phyloP scores from a whole-genome alignment of 2,329 filamentous ascomycete genomes.

The Aspergillus viridinutans region DNA sequence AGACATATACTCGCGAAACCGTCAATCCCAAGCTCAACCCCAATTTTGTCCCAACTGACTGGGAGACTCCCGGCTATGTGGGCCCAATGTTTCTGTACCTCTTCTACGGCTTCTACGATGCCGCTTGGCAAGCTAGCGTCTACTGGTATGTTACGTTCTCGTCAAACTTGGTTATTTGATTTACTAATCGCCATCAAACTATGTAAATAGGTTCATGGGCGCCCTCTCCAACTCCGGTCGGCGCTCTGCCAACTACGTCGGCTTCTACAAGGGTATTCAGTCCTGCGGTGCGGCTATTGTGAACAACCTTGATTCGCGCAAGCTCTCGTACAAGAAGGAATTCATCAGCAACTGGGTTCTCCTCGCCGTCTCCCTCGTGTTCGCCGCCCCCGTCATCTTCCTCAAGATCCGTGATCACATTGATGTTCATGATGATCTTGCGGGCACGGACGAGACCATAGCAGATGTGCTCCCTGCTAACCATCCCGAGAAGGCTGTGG shows the following conservation, averaged over 20 bases:
- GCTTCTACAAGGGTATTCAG: slow-evolving; percentile 84
- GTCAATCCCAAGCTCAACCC: slow-evolving; percentile 7
- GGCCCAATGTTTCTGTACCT: slow-evolving; percentile 84
- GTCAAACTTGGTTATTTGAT: not conserved
- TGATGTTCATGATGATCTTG: slow-evolving; percentile 70
- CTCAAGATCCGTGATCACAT: slow-evolving; percentile 72
- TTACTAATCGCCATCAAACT: not conserved
- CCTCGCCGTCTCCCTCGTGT: slow-evolving; percentile 60
- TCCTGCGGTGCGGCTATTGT: slow-evolving; percentile 67
- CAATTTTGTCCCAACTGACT: slow-evolving; percentile 49
- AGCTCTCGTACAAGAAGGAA: slow-evolving; percentile 62
- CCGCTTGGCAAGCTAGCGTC: slow-evolving; percentile 79
- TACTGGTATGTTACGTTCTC: slow-evolving; percentile 62
- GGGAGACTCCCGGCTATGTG: slow-evolving; percentile 62
- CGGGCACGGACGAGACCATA: slow-evolving; percentile 74
- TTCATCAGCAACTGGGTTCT: slow-evolving; percentile 73
- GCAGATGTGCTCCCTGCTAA: slow-evolving; percentile 56
- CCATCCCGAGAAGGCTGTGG: slow-evolving; percentile 8
- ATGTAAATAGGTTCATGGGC: slow-evolving; percentile 68
- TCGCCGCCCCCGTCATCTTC: slow-evolving; percentile 72
- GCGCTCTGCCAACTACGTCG: slow-evolving; percentile 83
- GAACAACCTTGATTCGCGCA: slow-evolving; percentile 57
- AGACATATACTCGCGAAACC: slow-evolving; percentile 49
- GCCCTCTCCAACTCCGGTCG: slow-evolving; percentile 85
- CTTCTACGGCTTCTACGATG: slow-evolving; percentile 83